Evolutionary conservation across 2,329 filamentous ascomycete genomes (phyloP).

Genomic region (Phyllosticta paracitricarpa): DNA sequence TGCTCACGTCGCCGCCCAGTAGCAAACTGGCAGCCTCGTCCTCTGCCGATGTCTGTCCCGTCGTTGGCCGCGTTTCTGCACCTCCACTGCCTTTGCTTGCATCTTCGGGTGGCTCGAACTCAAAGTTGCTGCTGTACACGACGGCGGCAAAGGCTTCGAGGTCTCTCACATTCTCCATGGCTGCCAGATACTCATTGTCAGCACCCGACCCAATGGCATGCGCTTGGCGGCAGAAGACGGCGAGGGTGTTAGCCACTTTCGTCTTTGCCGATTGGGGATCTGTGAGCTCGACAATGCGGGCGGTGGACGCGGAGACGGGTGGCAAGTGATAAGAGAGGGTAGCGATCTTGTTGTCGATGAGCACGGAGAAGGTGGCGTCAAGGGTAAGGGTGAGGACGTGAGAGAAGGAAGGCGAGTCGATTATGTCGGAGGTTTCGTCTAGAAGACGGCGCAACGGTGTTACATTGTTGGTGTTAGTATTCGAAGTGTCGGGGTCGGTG

Average conservation of each 20-base stretch:
- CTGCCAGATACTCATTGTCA: conserved; percentile 42
- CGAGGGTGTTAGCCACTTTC: conserved; percentile 82
- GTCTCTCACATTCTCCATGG: conserved; percentile 67
- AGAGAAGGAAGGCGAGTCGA: conserved; percentile 86
- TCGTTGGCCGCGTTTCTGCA: conserved; percentile 12
- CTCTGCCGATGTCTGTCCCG: conserved; percentile 7
- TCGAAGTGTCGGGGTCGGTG: conserved; percentile 16
- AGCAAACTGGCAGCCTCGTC: conserved; percentile 4
- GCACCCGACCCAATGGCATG: conserved; percentile 67
- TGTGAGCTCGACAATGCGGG: conserved; percentile 43
- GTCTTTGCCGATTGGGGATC: conserved; percentile 42
- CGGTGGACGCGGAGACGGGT: conserved; percentile 29
- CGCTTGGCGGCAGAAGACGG: conserved; percentile 82
- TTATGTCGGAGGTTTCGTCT: conserved; percentile 90
- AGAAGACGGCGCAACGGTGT: conserved; percentile 67
- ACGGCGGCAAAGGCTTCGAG: conserved; percentile 78
- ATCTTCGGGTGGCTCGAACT: conserved; percentile 37
- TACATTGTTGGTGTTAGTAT: conserved; percentile 18
- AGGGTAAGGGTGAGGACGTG: conserved; percentile 79
- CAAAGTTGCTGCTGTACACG: conserved; percentile 76
- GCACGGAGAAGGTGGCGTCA: conserved; percentile 73
- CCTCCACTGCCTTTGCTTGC: not conserved
- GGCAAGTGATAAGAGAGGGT: conserved; percentile 64
- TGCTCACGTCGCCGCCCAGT: conserved; percentile 15
- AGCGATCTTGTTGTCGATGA: conserved; percentile 75